Conservation (phyloP, 306 rosid genomes). For the Fagus sylvatica region DNA sequence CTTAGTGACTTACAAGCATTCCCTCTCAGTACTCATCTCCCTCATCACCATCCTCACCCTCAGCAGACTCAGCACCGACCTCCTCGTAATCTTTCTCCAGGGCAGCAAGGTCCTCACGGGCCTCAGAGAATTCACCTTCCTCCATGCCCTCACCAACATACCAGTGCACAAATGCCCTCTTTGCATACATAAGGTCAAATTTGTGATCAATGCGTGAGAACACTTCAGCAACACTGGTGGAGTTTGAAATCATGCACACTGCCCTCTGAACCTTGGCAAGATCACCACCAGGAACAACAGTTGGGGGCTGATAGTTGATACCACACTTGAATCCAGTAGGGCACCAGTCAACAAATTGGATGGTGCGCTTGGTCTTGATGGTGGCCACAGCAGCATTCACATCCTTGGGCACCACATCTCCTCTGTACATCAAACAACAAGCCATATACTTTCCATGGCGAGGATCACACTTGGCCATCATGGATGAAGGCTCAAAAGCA, state of each 20-base stretch:
- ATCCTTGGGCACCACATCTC: conserved; percentile 84
- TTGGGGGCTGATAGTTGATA: conserved; percentile 85
- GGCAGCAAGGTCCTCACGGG: conserved; percentile 84
- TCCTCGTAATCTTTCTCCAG: conserved; percentile 78
- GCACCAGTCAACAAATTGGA: conserved; percentile 87
- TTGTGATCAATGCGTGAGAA: conserved; percentile 83
- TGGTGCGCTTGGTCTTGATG: conserved; percentile 82
- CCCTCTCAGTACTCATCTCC: conserved; percentile 55
- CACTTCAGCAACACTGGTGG: conserved; percentile 81
- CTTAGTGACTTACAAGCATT: background rate
- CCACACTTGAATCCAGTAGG: conserved; percentile 92
- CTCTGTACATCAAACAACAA: conserved; percentile 81
- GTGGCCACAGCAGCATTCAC: conserved; percentile 84
- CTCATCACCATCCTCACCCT: conserved; percentile 68
- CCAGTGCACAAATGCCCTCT: conserved; percentile 88
- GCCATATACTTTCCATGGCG: conserved; percentile 90
- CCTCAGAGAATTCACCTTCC: conserved; percentile 86
- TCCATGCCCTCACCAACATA: conserved; percentile 93
- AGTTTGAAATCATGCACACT: conserved; percentile 85
- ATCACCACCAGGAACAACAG: conserved; percentile 81
- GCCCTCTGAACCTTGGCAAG: conserved; percentile 84
- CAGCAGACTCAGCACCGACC: conserved; percentile 71
- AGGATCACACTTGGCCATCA: conserved; percentile 90
- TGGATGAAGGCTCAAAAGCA: conserved; percentile 82
- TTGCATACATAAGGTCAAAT: conserved; percentile 79